These are phyloP conservation scores for Trypanosoma avium DNA, from an alignment of 208 protist genomes.

Conservation along the genomic window DNA sequence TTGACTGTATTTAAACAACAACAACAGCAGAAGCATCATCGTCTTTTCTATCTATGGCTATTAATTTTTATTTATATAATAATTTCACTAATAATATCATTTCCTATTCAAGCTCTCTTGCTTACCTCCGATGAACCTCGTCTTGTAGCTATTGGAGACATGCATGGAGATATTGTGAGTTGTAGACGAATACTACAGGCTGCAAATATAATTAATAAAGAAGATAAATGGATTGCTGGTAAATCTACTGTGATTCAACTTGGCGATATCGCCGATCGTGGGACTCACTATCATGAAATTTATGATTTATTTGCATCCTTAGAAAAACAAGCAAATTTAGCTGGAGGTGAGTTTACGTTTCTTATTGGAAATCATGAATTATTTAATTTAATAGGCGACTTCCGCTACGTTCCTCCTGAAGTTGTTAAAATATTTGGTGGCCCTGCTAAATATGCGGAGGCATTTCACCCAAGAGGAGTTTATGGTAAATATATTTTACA, in stretches of 20 bases:
- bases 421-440: conserved; percentile 32
- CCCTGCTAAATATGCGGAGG: conserved; percentile 7
- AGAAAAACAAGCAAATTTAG: conserved; percentile 27
- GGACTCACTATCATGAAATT: conserved; percentile 38
- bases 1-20: too few species aligned
- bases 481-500: conserved; percentile 45
- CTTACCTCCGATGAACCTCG: conserved; percentile 12
- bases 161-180: conserved; percentile 53
- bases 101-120: too few species aligned
- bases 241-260: conserved; percentile 56
- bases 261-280: conserved; percentile 65
- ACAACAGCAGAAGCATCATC: too few species aligned
- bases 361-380: conserved; percentile 77
- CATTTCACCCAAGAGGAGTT: conserved; percentile 33
- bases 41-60: too few species aligned
- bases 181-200: conserved; percentile 36
- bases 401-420: conserved; percentile 26
- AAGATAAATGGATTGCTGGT: conserved; percentile 42
- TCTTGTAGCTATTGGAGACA: conserved; percentile 58
- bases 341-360: conserved; percentile 57
- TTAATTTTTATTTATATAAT: too few species aligned
- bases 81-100: too few species aligned
- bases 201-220: conserved; percentile 36
- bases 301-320: conserved; percentile 47
- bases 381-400: conserved; percentile 35